Base-by-base conservation (phyloP, 2,329 filamentous ascomycete species). In the Lachnellula suecica region DNA sequence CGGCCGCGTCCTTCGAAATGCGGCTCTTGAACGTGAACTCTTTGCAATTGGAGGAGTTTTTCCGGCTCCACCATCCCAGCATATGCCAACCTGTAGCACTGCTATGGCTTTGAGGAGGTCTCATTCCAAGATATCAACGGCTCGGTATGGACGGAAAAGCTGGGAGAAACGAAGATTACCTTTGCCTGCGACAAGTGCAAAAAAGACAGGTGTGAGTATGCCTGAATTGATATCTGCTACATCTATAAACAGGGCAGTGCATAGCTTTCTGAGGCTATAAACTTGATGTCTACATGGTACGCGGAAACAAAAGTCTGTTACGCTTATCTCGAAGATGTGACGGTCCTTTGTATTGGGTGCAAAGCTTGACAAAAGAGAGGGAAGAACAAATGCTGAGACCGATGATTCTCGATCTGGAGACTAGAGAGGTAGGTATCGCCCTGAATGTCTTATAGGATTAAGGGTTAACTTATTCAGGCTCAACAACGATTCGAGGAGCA, bases 11-110 rank as follows among this genome's bases (percentile, higher is more conserved):
- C 29, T 34, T 2, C 7, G 3, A 10, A 15, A 61, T 63, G 60
- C 53, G 57, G 34, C 57, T 63, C n/a, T 22, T 63, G 20, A 44
- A 61, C 35, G 61, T 56, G 4, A 38, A 34, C 11, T 60, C 52
- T 1, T 20, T 49, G 0, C 10, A 48, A 4, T 44, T 63, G 1
- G 43, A 56, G 10, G 54, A 58, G 15, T 56, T 58, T n/a, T 35
- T 15, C 48, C 4, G 52, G 51, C 8, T 31, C n/a, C 3, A 22
- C 42, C 1, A 38, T 54, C 8, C 47, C 37, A 15, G 23, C 22
- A 2, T 66, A 68, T 20, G 63, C 62, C 4, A 65, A 64, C 4
- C 54, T 66, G 15, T 67, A 63, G 4, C 65, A 68, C 49, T 66
- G 59, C 0, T 68, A 63, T 64, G 62, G 52, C 2, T 42, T 51